Conservation (phyloP, 345 rosid genomes). For the Citropsis articulata region DNA sequence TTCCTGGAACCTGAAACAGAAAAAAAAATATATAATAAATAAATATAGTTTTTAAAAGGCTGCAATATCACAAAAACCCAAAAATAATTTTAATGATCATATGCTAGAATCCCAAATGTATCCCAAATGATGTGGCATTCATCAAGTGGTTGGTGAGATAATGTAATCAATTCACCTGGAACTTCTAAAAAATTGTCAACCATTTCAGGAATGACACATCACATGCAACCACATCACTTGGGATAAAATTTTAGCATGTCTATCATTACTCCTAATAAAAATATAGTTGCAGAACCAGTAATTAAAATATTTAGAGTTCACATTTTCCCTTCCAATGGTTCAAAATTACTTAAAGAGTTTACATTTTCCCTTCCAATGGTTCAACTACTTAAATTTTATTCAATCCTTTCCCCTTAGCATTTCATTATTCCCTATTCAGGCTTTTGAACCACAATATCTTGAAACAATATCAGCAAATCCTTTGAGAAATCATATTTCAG, state of each 20-base stretch:
- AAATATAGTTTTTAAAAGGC: slow-evolving; percentile 4
- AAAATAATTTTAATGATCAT: neutral
- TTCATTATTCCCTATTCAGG: neutral
- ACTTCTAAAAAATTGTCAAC: no score
- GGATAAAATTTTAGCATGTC: no score
- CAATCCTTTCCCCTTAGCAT: neutral
- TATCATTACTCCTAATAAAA: neutral
- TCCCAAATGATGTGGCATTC: no score
- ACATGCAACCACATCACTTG: no score
- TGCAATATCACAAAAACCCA: neutral
- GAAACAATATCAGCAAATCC: neutral
- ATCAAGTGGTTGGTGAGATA: no score
- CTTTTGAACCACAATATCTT: neutral
- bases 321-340: neutral
- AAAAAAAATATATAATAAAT: neutral
- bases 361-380: neutral
- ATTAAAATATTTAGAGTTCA: neutral
- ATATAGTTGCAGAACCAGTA: neutral
- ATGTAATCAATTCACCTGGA: no score
- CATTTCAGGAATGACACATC: no score
- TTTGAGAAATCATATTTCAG: neutral
- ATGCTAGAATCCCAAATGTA: neutral
- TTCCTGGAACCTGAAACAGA: slow-evolving; percentile 76
- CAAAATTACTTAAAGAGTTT: neutral
- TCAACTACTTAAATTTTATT: slow-evolving; percentile 1